These are phyloP conservation scores for Hyphopichia fennica DNA, from an alignment of 1,139 yeast genomes.

Conservation along the genomic window DNA sequence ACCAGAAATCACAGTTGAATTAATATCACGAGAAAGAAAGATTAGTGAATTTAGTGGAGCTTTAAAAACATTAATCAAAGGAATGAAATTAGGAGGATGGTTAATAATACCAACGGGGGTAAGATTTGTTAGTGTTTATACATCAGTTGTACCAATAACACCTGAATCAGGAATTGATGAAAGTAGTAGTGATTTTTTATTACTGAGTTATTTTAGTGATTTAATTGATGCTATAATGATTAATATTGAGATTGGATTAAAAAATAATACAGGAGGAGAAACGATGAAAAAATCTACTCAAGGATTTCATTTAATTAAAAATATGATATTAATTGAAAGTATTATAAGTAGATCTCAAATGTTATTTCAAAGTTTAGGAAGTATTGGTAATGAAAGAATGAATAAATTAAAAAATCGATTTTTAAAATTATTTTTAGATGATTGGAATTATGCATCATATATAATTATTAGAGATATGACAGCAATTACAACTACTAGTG, in stretches of 20 bases:
- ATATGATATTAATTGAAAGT: conserved; percentile 73
- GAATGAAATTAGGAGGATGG: conserved; percentile 67
- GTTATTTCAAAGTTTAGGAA: conserved; percentile 56
- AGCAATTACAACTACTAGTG: conserved; percentile 43
- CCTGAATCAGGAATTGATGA: conserved; percentile 28
- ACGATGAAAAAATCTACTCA: conserved; percentile 47
- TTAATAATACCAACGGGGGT: conserved; percentile 50
- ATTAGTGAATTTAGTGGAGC: conserved; percentile 63
- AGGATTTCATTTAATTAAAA: conserved; percentile 74
- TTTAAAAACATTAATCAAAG: conserved; percentile 50
- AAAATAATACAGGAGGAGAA: conserved; percentile 19
- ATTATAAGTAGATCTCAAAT: conserved; percentile 60
- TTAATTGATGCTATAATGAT: conserved; percentile 71
- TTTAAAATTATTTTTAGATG: conserved; percentile 71
- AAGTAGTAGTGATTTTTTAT: conserved; percentile 45
- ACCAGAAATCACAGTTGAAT: conserved; percentile 68
- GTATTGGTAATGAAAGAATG: conserved; percentile 64
- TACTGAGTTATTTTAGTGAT: conserved; percentile 70
- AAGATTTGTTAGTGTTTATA: conserved; percentile 48
- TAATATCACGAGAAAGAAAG: conserved; percentile 60
- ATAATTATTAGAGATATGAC: conserved; percentile 71
- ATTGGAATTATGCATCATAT: conserved; percentile 81
- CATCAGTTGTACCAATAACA: conserved; percentile 43
- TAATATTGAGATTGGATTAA: conserved; percentile 56
- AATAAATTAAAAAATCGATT: conserved; percentile 73